Base-by-base conservation (phyloP, 345 rosid species). In the Odontarrhena argentea region DNA sequence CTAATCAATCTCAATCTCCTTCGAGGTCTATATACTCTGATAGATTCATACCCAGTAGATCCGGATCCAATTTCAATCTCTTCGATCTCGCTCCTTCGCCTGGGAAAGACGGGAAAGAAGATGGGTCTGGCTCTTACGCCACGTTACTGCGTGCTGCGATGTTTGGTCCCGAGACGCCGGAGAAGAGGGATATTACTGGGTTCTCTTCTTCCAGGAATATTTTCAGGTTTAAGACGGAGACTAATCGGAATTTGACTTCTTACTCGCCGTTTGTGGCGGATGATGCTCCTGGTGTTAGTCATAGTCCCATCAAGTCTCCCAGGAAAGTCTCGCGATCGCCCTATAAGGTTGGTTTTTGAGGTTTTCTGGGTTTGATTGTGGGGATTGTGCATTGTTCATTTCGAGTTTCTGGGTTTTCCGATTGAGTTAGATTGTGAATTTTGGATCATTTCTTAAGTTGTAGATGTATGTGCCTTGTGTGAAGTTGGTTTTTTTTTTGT, bases 251-350 rank as follows among this genome's bases (percentile, higher is more conserved):
- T 13, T 44, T 87, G 62, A 85, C 82, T 58, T 86, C 91, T 4
- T 77, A 86, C 7, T 82, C 87, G 2, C 96, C 96, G 56, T 83
- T 81, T 32, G 84, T 74, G 7, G 80, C 80, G 7, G 89, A 85
- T 25, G 90, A 86, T 2, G 71, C 72, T n/a, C 87, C 87, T 25
- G 97, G 88, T 32, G 81, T 83, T 71, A 70, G 43, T 63, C 85
- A 80, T 55, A 63, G 76, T 68, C 88, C 96, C 1, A 88, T 88
- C 52, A 94, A 87, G 79, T 69, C 96, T n/a, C 81, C 88, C 4
- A 80, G 96, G 80, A 91, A 94, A 82, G 96, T 94, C 6, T 78
- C 93, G 6, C 80, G 93, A 78, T 91, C 99, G 59, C 99, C 99
- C 1, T 91, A 84, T 72, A 94, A 94, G 94, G 99, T 91, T 14